These are phyloP conservation scores for Diutina siamensis DNA, from an alignment of 1,139 yeast genomes.

Conservation along the genomic window DNA sequence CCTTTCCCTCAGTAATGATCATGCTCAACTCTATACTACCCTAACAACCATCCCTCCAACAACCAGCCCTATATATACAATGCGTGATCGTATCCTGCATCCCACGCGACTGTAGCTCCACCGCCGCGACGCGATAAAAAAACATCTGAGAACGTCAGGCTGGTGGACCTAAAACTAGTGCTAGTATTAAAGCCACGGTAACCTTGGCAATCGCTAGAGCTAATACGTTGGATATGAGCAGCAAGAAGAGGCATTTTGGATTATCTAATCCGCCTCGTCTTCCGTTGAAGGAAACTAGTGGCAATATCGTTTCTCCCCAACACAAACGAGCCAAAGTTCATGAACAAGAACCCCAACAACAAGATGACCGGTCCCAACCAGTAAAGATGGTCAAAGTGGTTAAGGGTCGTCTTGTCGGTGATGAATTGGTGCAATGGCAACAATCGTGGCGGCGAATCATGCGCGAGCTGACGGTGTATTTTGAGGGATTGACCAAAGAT, in stretches of 20 bases:
- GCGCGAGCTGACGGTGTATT: slow-evolving; percentile 64
- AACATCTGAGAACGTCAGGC: too few species aligned
- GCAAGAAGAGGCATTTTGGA: slow-evolving; percentile 2
- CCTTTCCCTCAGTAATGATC: too few species aligned
- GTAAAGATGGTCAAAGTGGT: background rate
- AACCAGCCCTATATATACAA: background rate
- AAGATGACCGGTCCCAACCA: slow-evolving; percentile 11
- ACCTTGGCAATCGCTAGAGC: too few species aligned
- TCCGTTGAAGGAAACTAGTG: slow-evolving; percentile 33
- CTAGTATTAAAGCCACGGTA: too few species aligned
- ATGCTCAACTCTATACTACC: background rate
- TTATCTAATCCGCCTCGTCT: slow-evolving; percentile 13
- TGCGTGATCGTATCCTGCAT: background rate
- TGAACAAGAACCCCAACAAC: slow-evolving; percentile 7
- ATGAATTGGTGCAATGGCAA: slow-evolving; percentile 65
- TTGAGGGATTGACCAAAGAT: slow-evolving; percentile 57
- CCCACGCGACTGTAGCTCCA: background rate
- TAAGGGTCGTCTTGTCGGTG: slow-evolving; percentile 27
- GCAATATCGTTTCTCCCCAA: slow-evolving; percentile 30
- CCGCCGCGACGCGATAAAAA: background rate
- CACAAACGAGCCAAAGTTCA: slow-evolving; percentile 20
- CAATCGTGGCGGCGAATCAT: slow-evolving; percentile 70
- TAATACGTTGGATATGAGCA: slow-evolving; percentile 1
- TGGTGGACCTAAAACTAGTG: too few species aligned
- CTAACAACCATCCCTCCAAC: background rate